Evolutionary conservation across 805 yeast genomes (phyloP).

Genomic region (Pichia kluyveri): DNA sequence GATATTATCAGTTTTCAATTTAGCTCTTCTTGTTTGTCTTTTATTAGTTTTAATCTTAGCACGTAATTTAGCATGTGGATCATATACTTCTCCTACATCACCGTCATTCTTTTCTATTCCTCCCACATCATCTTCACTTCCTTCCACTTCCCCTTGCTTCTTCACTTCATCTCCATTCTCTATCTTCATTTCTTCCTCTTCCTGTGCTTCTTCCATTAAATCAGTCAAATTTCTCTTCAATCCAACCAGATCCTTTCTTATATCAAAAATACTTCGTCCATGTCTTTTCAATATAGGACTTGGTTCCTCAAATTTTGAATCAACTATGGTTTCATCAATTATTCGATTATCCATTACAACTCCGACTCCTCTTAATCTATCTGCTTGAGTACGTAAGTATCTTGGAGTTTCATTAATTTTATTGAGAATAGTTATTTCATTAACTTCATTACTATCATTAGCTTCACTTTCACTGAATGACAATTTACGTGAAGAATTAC

Average conservation of each 20-base stretch:
- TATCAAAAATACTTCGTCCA: slow-evolving; percentile 8
- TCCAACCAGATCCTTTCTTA: slow-evolving; percentile 4
- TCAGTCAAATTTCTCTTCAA: slow-evolving; percentile 6
- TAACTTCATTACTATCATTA: too few species aligned
- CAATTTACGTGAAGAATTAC: neutral
- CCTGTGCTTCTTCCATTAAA: slow-evolving; percentile 2
- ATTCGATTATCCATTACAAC: neutral
- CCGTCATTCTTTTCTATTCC: neutral
- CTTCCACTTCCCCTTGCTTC: slow-evolving; percentile 3
- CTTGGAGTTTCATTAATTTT: slow-evolving; percentile 16
- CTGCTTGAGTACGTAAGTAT: slow-evolving; percentile 12
- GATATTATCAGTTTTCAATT: slow-evolving; percentile 32
- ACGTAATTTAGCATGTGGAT: slow-evolving; percentile 9
- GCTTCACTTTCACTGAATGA: neutral
- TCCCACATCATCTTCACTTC: neutral
- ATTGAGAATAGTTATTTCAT: too few species aligned
- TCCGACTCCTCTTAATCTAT: neutral
- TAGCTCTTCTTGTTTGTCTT: slow-evolving; percentile 43
- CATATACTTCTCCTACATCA: slow-evolving; percentile 1
- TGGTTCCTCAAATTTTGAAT: slow-evolving; percentile 1
- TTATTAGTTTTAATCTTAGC: slow-evolving; percentile 38
- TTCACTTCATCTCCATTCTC: neutral
- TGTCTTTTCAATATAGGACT: slow-evolving; percentile 6
- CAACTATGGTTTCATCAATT: neutral
- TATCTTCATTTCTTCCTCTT: neutral